Percentiles rank a stretch among this genome's conserved stretches.
phyloP scores from a whole-genome alignment of 192 early-diverging fungal genomes.

The Entrophospora sp. region DNA sequence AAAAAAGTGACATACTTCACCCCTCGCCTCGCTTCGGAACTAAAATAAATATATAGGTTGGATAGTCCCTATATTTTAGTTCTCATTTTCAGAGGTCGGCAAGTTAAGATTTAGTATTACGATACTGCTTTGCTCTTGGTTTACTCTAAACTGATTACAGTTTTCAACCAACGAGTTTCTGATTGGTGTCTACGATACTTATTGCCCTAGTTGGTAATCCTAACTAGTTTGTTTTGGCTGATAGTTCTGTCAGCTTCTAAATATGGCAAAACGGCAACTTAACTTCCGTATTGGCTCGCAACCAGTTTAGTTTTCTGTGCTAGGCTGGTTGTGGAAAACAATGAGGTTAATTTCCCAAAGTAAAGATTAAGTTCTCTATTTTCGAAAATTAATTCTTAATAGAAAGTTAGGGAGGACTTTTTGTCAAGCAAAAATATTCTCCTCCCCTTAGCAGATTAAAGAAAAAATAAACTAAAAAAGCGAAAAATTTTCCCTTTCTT shows the following conservation, averaged over 20 bases:
- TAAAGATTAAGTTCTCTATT: background rate
- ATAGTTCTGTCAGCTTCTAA: conserved; percentile 10
- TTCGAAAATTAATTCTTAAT: background rate
- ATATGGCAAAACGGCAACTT: conserved; percentile 2
- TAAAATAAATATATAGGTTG: background rate
- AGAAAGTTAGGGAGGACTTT: background rate
- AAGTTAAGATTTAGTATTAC: background rate
- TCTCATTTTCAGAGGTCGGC: conserved; percentile 12
- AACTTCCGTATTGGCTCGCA: conserved; percentile 1
- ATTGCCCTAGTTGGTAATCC: conserved; percentile 9
- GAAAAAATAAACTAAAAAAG: background rate
- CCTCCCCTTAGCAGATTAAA: background rate
- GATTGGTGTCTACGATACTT: background rate
- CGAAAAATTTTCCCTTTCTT: background rate
- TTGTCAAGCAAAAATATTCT: background rate
- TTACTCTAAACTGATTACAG: conserved; percentile 4
- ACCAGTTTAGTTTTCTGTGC: background rate
- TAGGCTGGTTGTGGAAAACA: background rate
- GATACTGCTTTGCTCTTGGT: background rate
- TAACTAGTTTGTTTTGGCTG: conserved; percentile 9
- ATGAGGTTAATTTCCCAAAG: too few species aligned
- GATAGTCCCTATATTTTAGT: background rate
- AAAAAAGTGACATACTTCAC: background rate
- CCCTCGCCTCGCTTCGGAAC: conserved; percentile 5
- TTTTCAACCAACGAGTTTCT: too few species aligned